Percentiles rank a stretch among this genome's conserved stretches.
Evolutionary conservation across 2,329 filamentous ascomycete species (phyloP).

Genomic region (Colletotrichum sojae): DNA sequence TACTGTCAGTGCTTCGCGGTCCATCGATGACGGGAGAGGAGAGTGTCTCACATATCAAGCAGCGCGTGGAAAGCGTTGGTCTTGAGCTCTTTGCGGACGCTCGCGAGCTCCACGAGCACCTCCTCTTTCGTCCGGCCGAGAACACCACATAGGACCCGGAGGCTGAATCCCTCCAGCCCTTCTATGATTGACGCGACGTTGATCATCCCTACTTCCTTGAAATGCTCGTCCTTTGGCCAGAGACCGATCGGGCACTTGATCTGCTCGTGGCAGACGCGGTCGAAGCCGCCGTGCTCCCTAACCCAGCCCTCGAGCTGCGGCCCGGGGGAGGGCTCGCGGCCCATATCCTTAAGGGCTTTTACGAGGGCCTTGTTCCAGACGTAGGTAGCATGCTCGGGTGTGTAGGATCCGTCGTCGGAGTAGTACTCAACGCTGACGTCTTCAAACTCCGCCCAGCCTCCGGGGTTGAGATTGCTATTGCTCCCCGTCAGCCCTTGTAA

Average conservation of each 20-base stretch:
- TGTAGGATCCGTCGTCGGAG: slow-evolving; percentile 43
- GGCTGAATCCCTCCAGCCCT: slow-evolving; percentile 44
- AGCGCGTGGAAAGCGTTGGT: neutral
- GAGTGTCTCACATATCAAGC: neutral
- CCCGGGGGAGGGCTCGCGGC: slow-evolving; percentile 49
- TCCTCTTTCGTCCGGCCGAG: slow-evolving; percentile 44
- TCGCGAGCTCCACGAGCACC: neutral
- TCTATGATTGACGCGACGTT: slow-evolving; percentile 36
- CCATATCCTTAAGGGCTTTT: slow-evolving; percentile 40
- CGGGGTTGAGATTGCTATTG: slow-evolving; percentile 63
- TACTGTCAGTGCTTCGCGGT: neutral
- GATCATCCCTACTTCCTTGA: slow-evolving; percentile 48
- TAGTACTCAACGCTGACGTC: slow-evolving; percentile 42
- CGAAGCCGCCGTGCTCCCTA: slow-evolving; percentile 51
- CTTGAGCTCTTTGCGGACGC: neutral
- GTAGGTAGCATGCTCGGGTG: slow-evolving; percentile 22
- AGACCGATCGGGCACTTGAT: slow-evolving; percentile 52
- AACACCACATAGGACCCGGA: slow-evolving; percentile 47
- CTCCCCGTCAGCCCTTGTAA: too few relatives aligned
- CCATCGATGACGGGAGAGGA: neutral
- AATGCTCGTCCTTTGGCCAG: slow-evolving; percentile 52
- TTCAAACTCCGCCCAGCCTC: slow-evolving; percentile 63
- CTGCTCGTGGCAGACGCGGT: slow-evolving; percentile 47
- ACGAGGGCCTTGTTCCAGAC: slow-evolving; percentile 40
- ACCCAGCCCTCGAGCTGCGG: slow-evolving; percentile 48